Evolutionary conservation across 768 basidiomycete genomes (phyloP).

Genomic region (Lentinula sp.): DNA sequence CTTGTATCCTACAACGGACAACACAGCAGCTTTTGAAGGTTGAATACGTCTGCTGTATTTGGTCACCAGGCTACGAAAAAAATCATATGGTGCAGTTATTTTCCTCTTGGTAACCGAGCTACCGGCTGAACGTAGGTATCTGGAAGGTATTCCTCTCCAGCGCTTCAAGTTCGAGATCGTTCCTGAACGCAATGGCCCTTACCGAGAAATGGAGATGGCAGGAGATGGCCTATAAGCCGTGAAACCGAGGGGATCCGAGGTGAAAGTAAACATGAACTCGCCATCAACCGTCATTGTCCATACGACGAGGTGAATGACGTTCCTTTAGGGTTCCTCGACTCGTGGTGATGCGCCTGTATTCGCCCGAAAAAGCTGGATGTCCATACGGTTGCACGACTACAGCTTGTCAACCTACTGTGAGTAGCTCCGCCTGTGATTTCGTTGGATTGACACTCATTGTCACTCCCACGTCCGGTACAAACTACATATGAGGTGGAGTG

Average conservation of each 20-base stretch:
- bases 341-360: background rate
- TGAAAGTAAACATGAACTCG: background rate
- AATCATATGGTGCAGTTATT: background rate
- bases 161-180: background rate
- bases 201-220: background rate
- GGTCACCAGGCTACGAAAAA: too few species aligned
- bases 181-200: background rate
- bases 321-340: background rate
- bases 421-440: background rate
- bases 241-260: background rate
- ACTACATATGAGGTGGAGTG: too few species aligned
- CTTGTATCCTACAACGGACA: background rate
- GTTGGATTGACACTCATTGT: background rate
- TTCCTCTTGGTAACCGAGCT: background rate
- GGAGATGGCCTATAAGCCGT: background rate
- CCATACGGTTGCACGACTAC: background rate
- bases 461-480: background rate
- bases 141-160: background rate
- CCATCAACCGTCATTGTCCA: background rate
- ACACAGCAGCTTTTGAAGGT: background rate
- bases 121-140: background rate
- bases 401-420: background rate
- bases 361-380: background rate
- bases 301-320: background rate
- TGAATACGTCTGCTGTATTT: too few species aligned